Conservation (phyloP, 1,284 basidiomycete species). For the Apiotrichum siamense region DNA sequence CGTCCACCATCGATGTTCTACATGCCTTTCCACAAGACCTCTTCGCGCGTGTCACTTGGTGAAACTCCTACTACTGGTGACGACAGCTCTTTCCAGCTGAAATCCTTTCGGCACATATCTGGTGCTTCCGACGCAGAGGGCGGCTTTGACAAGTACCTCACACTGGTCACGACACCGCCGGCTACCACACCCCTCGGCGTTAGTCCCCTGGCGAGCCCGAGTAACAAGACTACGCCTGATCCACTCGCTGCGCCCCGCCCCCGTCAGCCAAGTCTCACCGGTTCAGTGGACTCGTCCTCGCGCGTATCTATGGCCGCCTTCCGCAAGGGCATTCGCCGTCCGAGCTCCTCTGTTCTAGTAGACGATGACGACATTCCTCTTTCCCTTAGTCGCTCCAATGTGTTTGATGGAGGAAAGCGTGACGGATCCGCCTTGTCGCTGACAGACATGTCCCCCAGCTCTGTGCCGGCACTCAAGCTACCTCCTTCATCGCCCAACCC, state of each 20-base stretch:
- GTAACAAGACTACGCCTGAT: not conserved
- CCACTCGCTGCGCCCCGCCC: conserved; percentile 12
- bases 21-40: conserved; percentile 32
- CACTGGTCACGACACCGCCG: not conserved
- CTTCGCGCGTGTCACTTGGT: conserved; percentile 27
- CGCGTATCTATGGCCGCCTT: conserved; percentile 37
- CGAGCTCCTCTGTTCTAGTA: conserved; percentile 18
- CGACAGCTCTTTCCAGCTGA: conserved; percentile 43
- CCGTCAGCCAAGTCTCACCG: conserved; percentile 30
- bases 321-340: conserved; percentile 32
- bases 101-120: conserved; percentile 43
- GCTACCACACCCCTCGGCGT: not conserved
- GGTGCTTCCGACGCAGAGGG: conserved; percentile 22
- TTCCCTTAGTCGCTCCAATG: conserved; percentile 14
- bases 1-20: conserved; percentile 35
- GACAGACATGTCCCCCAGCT: not conserved
- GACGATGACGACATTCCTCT: conserved; percentile 41
- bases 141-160: conserved; percentile 7
- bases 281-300: conserved; percentile 17
- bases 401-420: conserved; percentile 1
- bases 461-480: not conserved
- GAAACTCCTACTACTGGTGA: conserved; percentile 21
- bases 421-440: conserved; percentile 13
- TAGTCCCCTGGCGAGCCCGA: not conserved
- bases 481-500: not conserved